Conservation (phyloP, 176 grass and related monocot genomes). For the Ensete ventricosum region DNA sequence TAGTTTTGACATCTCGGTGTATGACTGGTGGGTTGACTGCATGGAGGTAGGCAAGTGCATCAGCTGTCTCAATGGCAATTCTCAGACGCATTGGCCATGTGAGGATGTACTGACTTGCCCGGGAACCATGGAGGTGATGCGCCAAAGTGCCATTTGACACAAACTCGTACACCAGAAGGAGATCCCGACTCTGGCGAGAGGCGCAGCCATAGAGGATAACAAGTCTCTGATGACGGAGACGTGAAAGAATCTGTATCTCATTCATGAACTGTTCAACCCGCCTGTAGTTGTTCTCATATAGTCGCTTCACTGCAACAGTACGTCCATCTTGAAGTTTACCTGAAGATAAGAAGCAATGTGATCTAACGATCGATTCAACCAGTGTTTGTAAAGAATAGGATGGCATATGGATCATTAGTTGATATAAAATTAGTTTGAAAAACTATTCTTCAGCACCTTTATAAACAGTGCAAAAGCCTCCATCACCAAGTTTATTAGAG, state of each 20-base stretch:
- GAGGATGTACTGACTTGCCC: background rate
- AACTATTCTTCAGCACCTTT: background rate
- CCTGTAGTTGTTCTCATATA: background rate
- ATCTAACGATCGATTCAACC: background rate
- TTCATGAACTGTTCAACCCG: conserved; percentile 2
- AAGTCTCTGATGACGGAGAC: background rate
- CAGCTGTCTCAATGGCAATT: background rate
- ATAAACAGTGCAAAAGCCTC: background rate
- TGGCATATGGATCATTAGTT: no score
- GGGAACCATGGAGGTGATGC: background rate
- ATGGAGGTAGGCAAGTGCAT: background rate
- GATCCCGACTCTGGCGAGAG: background rate
- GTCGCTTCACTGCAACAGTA: background rate
- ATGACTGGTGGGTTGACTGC: background rate
- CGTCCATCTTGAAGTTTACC: background rate
- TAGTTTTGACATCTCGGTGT: background rate
- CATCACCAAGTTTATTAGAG: background rate
- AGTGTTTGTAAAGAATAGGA: background rate
- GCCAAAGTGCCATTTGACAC: background rate
- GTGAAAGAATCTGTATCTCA: background rate
- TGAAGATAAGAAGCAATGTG: background rate
- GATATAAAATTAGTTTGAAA: background rate
- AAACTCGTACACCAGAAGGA: background rate
- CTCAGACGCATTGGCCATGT: background rate
- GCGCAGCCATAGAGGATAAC: background rate